These are phyloP conservation scores for Colletotrichum sp. DNA, from an alignment of 2,329 filamentous ascomycete genomes.

Conservation along the genomic window DNA sequence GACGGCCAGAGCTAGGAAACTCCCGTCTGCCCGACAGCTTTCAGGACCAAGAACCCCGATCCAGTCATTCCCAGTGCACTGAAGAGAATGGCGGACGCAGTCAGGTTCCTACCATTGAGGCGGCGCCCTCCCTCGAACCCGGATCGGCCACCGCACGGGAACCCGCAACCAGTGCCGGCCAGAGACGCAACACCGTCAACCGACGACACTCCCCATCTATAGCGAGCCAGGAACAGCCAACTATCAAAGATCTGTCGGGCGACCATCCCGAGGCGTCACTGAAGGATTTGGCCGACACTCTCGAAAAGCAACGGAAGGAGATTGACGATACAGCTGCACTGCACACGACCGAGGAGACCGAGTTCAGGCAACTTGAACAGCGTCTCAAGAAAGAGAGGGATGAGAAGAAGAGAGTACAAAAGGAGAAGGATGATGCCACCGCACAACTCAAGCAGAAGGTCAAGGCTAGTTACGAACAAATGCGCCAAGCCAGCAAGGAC, in stretches of 20 bases:
- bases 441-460: constrained; percentile 83
- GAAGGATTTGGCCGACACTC: constrained; percentile 78
- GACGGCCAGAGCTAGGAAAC: constrained; percentile 64
- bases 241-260: constrained; percentile 42
- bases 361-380: constrained; percentile 68
- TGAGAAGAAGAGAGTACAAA: constrained; percentile 75
- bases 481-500: constrained; percentile 79
- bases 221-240: constrained; percentile 51
- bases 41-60: constrained; percentile 51
- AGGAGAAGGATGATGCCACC: constrained; percentile 90
- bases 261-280: constrained; percentile 70
- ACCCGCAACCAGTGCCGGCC: constrained; percentile 42
- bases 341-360: constrained; percentile 73
- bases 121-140: constrained; percentile 65
- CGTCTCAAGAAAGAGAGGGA: constrained; percentile 80
- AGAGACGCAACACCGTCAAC: constrained; percentile 71
- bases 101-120: constrained; percentile 64
- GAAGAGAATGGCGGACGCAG: constrained; percentile 54
- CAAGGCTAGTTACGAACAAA: constrained; percentile 79
- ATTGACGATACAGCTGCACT: constrained; percentile 79
- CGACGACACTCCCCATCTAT: constrained; percentile 67
- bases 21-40: constrained; percentile 62
- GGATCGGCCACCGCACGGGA: constrained; percentile 70
- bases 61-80: background rate
- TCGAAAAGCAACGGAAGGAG: constrained; percentile 82